A percentile compares a stretch with the other conserved stretches of the same genome.
phyloP scores from a whole-genome alignment of 2,329 filamentous ascomycete species.

The Lecanicillium sp. region DNA sequence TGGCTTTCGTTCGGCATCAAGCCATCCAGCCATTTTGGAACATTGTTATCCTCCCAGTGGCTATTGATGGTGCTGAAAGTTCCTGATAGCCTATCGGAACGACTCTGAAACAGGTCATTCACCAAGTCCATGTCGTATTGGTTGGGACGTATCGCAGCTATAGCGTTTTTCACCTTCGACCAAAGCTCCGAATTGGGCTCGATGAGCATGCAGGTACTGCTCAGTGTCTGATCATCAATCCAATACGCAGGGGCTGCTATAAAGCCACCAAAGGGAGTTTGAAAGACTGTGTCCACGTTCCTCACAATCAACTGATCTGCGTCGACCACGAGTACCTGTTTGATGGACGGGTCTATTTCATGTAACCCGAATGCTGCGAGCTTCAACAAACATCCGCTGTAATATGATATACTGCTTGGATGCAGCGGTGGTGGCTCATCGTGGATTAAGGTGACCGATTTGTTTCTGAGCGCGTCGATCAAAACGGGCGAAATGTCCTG shows the following conservation, averaged over 20 bases:
- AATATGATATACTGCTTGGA: conserved; percentile 4
- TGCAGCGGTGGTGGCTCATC: conserved; percentile 10
- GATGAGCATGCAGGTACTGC: conserved; percentile 14
- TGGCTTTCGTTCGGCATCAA: not conserved
- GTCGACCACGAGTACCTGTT: conserved; percentile 11
- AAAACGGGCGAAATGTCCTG: conserved; percentile 9
- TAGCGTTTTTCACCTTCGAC: conserved; percentile 4
- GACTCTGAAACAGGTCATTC: conserved; percentile 9
- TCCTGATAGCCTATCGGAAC: conserved; percentile 2
- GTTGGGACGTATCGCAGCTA: conserved; percentile 5
- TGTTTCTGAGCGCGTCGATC: no score
- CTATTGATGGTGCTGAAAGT: conserved; percentile 12
- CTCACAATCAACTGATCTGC: conserved; percentile 13
- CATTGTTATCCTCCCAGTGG: conserved; percentile 13
- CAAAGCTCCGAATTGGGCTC: conserved; percentile 9
- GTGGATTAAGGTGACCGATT: conserved; percentile 9
- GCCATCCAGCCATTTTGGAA: conserved; percentile 11
- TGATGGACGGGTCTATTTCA: conserved; percentile 8
- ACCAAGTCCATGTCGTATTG: conserved; percentile 14
- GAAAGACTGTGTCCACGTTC: conserved; percentile 11
- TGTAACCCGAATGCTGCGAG: conserved; percentile 12
- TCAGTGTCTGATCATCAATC: conserved; percentile 8
- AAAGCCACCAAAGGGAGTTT: conserved; percentile 6
- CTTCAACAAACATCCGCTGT: conserved; percentile 12
- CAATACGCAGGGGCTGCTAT: conserved; percentile 12